phyloP scores from a whole-genome alignment of 2,329 filamentous ascomycete genomes.

The Tolypocladium ovalisporum region DNA sequence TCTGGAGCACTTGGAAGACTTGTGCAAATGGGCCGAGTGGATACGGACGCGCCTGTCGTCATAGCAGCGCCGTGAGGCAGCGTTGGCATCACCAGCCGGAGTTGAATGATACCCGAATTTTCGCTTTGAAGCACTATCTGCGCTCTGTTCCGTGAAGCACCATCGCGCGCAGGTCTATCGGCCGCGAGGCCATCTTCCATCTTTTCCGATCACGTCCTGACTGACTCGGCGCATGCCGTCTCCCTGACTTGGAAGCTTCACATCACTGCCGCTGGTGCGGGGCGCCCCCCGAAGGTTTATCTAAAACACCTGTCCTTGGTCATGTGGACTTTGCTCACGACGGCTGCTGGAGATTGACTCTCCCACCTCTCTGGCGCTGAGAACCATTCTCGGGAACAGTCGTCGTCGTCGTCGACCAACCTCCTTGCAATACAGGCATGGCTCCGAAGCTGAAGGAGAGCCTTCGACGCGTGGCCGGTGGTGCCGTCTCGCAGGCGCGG shows the following conservation, averaged over 20 bases:
- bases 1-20: constrained; percentile 39
- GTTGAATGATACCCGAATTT: not conserved
- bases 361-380: not conserved
- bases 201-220: not conserved
- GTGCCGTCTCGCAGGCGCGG: not conserved
- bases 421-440: not conserved
- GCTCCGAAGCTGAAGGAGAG: not conserved
- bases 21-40: constrained; percentile 44
- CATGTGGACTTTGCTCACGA: not conserved
- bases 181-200: not conserved
- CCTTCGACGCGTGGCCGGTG: not conserved
- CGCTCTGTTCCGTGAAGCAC: not conserved
- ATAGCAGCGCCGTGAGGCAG: not conserved
- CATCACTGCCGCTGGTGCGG: not conserved
- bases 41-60: constrained; percentile 27
- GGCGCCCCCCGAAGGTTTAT: not conserved
- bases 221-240: not conserved
- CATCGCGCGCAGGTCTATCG: not conserved
- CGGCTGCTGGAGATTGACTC: no score
- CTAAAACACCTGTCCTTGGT: not conserved
- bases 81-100: not conserved
- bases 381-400: not conserved
- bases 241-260: not conserved
- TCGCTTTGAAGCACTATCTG: not conserved
- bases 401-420: not conserved